Evolutionary conservation across 305 asterid species (phyloP), one percentile per base, ranked within the genome.

Genomic region (Ilex paraguariensis): DNA sequence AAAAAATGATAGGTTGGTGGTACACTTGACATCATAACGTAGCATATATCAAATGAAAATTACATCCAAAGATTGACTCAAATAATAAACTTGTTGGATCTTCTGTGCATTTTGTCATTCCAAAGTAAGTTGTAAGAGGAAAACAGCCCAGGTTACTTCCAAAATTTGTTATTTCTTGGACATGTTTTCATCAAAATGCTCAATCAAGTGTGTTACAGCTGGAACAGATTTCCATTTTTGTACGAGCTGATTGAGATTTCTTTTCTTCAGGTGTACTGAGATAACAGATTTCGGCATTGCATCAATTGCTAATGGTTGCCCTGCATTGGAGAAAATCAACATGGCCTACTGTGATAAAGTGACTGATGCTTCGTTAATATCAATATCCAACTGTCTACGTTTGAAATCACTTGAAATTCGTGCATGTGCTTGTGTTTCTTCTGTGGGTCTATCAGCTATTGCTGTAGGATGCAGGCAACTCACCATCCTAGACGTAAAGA

Each of bases 401-500:
- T 58, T 92, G 66, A 85, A 76, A 66, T 80, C 93, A 13, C 73
- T 92, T 50, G 98, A 92, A 78, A 79, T 70, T 66, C 85, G 98
- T 66, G 95, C 96, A 33, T 92, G 97, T 66, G 83, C 90, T 60
- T 81, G 77, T 59, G 61, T 92, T 59, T 87, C 96, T 53, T 79
- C 95, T 13, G 73, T 58, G 21, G 98, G 98, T 51, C 72, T 89
- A 68, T 77, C 86, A 33, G 91, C 96, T 48, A 61, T 89, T 59
- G 85, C 95, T 7, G 75, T 70, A 68, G 95, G 93, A 60, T 89
- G 97, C 73, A 87, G 75, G 81, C 91, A 77, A 56, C 89, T 92
- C 9, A 66, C 77, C 45, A 85, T 75, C 72, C 69, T 69, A 71
- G 81, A 75, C 72, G 67, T 80, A 2, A 77, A 85, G 65, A 78